phyloP scores from a whole-genome alignment of 306 rosid species.

The Nissolia schottii region DNA sequence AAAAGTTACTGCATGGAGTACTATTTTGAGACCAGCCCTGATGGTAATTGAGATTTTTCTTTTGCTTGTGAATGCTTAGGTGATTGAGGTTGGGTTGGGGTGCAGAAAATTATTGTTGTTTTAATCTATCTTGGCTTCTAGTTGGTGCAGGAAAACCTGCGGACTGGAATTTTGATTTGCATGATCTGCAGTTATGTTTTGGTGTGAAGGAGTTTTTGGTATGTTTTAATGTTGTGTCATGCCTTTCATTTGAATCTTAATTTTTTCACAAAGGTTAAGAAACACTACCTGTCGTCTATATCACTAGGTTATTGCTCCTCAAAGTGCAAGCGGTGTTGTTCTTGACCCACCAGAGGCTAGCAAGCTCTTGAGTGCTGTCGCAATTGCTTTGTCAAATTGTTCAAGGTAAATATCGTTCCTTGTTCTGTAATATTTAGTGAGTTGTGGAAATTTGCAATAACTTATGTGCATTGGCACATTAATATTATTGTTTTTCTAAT shows the following conservation, averaged over 20 bases:
- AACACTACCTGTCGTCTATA: conserved; percentile 18
- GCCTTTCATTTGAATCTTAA: background rate
- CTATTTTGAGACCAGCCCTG: conserved; percentile 52
- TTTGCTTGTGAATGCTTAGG: background rate
- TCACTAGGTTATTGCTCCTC: conserved; percentile 87
- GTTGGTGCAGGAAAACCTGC: conserved; percentile 45
- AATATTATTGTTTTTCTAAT: background rate
- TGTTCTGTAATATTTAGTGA: conserved; percentile 20
- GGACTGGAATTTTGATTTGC: conserved; percentile 61
- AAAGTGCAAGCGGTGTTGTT: conserved; percentile 95
- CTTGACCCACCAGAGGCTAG: conserved; percentile 95
- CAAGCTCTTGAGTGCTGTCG: conserved; percentile 94
- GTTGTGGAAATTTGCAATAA: conserved; percentile 3
- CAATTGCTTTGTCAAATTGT: conserved; percentile 94
- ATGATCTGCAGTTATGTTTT: conserved; percentile 83
- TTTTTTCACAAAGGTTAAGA: conserved; percentile 7
- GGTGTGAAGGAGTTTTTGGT: conserved; percentile 94
- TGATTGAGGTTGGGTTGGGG: conserved; percentile 8
- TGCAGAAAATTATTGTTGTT: conserved; percentile 4
- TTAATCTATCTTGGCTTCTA: conserved; percentile 21
- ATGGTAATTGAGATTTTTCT: conserved; percentile 37
- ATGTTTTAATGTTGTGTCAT: conserved; percentile 26
- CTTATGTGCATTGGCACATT: background rate
- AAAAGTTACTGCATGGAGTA: conserved; percentile 85
- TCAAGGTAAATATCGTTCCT: conserved; percentile 51